Evolutionary conservation across 2,329 filamentous ascomycete species (phyloP).

Genomic region (Monosporascus sp.): DNA sequence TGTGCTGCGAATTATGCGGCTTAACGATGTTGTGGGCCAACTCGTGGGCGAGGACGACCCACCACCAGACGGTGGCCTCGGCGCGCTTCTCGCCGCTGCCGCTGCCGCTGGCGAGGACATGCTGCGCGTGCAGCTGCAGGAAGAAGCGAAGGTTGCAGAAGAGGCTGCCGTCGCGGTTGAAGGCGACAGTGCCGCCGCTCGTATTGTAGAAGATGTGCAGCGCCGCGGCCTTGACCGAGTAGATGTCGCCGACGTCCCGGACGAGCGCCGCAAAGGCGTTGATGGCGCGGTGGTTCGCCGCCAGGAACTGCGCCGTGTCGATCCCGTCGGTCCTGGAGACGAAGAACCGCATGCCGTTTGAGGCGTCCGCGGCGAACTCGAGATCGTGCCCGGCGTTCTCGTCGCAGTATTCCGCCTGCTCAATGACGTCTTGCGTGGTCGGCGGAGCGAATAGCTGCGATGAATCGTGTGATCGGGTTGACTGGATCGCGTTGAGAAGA

Average conservation of each 20-base stretch:
- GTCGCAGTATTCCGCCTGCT: conserved; percentile 84
- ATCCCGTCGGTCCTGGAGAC: conserved; percentile 49
- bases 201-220: conserved; percentile 88
- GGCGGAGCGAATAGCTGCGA: conserved; percentile 68
- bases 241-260: conserved; percentile 64
- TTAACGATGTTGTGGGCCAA: conserved; percentile 86
- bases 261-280: conserved; percentile 66
- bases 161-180: conserved; percentile 80
- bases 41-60: conserved; percentile 92
- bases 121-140: conserved; percentile 63
- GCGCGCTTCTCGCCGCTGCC: conserved; percentile 41
- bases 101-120: conserved; percentile 26
- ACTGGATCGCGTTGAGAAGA: conserved; percentile 70
- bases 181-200: conserved; percentile 76
- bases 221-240: conserved; percentile 60
- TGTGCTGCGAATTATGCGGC: conserved; percentile 72
- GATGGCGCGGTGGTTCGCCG: conserved; percentile 54
- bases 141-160: conserved; percentile 95
- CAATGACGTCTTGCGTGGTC: conserved; percentile 66
- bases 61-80: conserved; percentile 83
- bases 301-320: conserved; percentile 52
- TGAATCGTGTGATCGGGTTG: conserved; percentile 72
- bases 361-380: conserved; percentile 61
- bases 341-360: conserved; percentile 70
- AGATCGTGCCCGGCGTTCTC: conserved; percentile 69